phyloP scores from a whole-genome alignment of 2,329 filamentous ascomycete genomes.

The Neopestalotiopsis rosae region DNA sequence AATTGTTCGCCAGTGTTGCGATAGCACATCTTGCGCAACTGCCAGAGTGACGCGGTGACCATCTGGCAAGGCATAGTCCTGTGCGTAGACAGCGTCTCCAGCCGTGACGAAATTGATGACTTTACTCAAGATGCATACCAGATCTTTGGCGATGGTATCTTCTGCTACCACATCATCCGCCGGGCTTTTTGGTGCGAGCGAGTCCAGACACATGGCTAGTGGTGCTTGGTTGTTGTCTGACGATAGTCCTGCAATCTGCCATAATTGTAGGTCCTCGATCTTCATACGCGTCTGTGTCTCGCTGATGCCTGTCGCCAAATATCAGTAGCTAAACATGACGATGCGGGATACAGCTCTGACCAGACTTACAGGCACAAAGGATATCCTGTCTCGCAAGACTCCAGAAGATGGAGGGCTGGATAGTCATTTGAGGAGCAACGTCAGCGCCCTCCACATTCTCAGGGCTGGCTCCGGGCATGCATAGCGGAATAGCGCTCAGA shows the following conservation, averaged over 20 bases:
- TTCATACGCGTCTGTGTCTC: background rate
- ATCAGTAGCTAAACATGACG: background rate
- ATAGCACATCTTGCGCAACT: constrained; percentile 27
- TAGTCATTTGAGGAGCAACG: background rate
- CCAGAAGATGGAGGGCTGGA: constrained; percentile 60
- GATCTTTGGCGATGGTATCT: constrained; percentile 66
- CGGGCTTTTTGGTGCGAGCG: no score
- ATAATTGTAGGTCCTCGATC: background rate
- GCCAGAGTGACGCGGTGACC: constrained; percentile 44
- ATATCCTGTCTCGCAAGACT: constrained; percentile 72
- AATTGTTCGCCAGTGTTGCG: background rate
- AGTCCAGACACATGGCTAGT: background rate
- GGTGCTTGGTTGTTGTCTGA: background rate
- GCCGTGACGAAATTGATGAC: constrained; percentile 68
- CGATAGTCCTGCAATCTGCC: background rate
- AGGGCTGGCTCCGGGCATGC: constrained; percentile 45
- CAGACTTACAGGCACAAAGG: constrained; percentile 60
- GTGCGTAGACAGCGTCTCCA: constrained; percentile 53
- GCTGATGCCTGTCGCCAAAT: background rate
- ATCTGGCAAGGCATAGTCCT: constrained; percentile 36
- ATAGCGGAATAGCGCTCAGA: constrained; percentile 67
- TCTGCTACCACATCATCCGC: constrained; percentile 57
- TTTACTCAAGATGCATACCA: constrained; percentile 71
- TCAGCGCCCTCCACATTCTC: no score
- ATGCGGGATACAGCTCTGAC: constrained; percentile 40